These are phyloP conservation scores for Aspergillus hortae DNA, from an alignment of 2,329 filamentous ascomycete species.

Conservation along the genomic window DNA sequence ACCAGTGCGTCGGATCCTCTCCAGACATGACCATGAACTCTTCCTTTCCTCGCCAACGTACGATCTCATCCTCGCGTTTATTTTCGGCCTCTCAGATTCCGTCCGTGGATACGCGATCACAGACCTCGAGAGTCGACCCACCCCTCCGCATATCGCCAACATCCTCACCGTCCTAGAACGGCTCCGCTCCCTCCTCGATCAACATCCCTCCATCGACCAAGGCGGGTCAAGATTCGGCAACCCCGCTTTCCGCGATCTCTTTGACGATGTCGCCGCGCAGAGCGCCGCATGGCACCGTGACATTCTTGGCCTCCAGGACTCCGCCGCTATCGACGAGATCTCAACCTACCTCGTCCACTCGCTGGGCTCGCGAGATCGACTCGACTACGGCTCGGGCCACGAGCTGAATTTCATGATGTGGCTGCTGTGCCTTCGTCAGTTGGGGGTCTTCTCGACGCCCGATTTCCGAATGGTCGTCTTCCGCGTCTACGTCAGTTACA, in stretches of 20 bases:
- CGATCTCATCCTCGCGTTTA: constrained; percentile 72
- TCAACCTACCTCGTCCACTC: constrained; percentile 77
- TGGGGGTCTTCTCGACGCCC: constrained; percentile 58
- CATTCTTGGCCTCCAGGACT: constrained; percentile 35
- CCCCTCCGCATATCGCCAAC: constrained; percentile 59
- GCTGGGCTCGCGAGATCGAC: constrained; percentile 79
- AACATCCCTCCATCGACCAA: constrained; percentile 77
- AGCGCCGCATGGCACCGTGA: constrained; percentile 41
- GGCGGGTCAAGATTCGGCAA: constrained; percentile 92
- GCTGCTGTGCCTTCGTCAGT: constrained; percentile 88
- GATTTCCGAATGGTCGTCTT: constrained; percentile 76
- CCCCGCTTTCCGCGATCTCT: constrained; percentile 78
- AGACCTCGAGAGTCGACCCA: constrained; percentile 24
- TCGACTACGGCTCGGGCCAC: constrained; percentile 96
- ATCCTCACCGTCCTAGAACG: constrained; percentile 69
- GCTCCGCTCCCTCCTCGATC: constrained; percentile 62
- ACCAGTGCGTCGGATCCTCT: constrained; percentile 78
- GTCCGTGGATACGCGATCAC: constrained; percentile 53
- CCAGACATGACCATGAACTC: constrained; percentile 71
- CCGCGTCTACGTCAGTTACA: constrained; percentile 75
- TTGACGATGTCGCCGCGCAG: constrained; percentile 52
- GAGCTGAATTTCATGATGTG: constrained; percentile 97
- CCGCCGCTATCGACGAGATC: constrained; percentile 63
- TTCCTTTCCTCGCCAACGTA: constrained; percentile 77
- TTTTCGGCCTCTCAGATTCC: constrained; percentile 81